Percentiles rank a stretch among this genome's conserved stretches.
Conservation (phyloP, 2,329 filamentous ascomycete genomes). For the Fusarium duplospermum region DNA sequence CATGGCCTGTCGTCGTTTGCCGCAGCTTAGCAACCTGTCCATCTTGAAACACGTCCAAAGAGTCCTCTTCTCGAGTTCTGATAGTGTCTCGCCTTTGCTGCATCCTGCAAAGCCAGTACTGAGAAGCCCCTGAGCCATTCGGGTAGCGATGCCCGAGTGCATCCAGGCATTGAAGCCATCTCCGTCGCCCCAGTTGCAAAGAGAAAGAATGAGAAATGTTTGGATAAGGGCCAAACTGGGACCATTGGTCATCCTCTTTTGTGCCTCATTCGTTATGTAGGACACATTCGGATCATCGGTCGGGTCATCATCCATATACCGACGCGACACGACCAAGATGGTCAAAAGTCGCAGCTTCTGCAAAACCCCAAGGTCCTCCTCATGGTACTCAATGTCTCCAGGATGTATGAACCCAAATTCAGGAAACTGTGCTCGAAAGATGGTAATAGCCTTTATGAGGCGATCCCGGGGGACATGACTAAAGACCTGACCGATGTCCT, state of each 20-base stretch:
- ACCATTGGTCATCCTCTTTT: conserved; percentile 23
- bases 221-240: conserved; percentile 36
- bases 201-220: conserved; percentile 32
- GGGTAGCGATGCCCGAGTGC: conserved; percentile 38
- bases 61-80: conserved; percentile 37
- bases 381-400: conserved; percentile 36
- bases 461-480: not conserved
- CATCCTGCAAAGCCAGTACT: conserved; percentile 33
- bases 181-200: conserved; percentile 42
- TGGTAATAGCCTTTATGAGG: conserved; percentile 20
- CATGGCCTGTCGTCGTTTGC: conserved; percentile 38
- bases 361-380: not conserved
- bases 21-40: conserved; percentile 39
- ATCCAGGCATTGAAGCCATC: conserved; percentile 45
- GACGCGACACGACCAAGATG: conserved; percentile 27
- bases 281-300: not conserved
- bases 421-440: conserved; percentile 39
- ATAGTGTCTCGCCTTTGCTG: conserved; percentile 21
- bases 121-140: conserved; percentile 41
- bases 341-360: conserved; percentile 34
- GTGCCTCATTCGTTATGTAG: conserved; percentile 20
- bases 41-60: conserved; percentile 42
- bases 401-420: conserved; percentile 41
- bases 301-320: conserved; percentile 5
- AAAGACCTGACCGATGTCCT: conserved; percentile 23